Conservation (phyloP, 176 grass and related monocot species). For the Bonia amplexicaulis region DNA sequence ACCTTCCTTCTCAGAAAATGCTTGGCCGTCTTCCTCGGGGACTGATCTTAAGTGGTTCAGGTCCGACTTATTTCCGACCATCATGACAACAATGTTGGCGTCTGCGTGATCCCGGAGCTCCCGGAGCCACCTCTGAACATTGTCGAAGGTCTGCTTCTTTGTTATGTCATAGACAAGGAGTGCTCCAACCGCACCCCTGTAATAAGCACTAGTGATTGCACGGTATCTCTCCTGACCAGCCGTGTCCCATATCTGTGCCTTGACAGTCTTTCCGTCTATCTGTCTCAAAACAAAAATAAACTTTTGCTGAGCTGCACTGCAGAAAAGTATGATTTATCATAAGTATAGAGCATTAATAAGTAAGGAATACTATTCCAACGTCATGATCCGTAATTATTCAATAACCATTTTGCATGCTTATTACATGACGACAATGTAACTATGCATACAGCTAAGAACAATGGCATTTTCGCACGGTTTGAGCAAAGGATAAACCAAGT, state of each 20-base stretch:
- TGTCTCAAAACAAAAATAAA: conserved; percentile 20
- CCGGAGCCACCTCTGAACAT: conserved; percentile 62
- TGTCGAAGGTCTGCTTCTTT: conserved; percentile 59
- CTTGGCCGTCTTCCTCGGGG: conserved; percentile 45
- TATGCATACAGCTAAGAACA: background rate
- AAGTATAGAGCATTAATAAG: background rate
- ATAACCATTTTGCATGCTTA: background rate
- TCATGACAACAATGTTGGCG: conserved; percentile 59
- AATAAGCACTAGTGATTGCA: conserved; percentile 70
- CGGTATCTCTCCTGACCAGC: conserved; percentile 73
- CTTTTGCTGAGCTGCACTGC: conserved; percentile 1
- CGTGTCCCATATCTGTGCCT: conserved; percentile 72
- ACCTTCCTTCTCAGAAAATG: conserved; percentile 47
- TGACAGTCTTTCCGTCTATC: conserved; percentile 60
- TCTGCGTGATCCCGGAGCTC: conserved; percentile 63
- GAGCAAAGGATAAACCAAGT: background rate
- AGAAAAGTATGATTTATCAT: background rate
- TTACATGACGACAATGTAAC: background rate
- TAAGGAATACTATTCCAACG: background rate
- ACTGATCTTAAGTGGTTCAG: conserved; percentile 51
- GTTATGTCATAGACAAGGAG: conserved; percentile 61
- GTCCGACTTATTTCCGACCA: conserved; percentile 58
- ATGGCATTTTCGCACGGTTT: background rate
- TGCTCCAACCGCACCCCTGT: conserved; percentile 53
- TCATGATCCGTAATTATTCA: background rate